Evolutionary conservation across 2,329 filamentous ascomycete species (phyloP), one percentile per base, ranked within the genome.

Genomic region (Ascochyta viciae-villosae): DNA sequence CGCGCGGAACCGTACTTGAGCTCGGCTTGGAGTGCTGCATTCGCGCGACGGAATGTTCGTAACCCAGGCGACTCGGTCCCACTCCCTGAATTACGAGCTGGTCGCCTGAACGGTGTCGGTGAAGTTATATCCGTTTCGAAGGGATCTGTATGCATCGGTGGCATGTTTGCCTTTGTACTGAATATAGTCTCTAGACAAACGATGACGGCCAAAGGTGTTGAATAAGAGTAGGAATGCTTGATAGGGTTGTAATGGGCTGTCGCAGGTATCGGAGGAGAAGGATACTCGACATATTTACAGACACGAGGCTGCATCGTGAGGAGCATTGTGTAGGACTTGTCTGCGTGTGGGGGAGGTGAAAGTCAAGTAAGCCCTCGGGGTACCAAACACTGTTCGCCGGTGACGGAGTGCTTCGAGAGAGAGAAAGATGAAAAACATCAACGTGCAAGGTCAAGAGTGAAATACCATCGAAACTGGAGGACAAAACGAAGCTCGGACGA

Each of bases 261-360:
- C 16, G 45, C 9, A 16, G 26, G 41, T 26, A 19, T 4, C 3
- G 22, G 26, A 29, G 35, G 38, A 34, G 26, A 27, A 34, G 42
- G 15, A n/a, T 9, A 26, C 3, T 34, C 41, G 4, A 42, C 37
- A n/a, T 29, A 33, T 9, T 39, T 38, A 33, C 37, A 56, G 42
- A 43, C 19, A 4, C 31, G 53, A 16, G 47, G 43, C 47, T 43
- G 53, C 42, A 38, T 43, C 2, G 48, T 38, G 33, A 51, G 38
- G 22, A 56, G 45, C 53, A 56, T 56, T n/a, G 42, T 47, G 47
- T 24, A 15, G 4, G 12, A 40, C 10, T 16, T 15, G 12, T 24
- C 13, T 37, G 31, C 34, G 42, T 8, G 3, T 39, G 33, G 42
- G 6, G 3, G 26, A 22, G 47, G 47, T 51, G 53, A 51, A 48